Evolutionary conservation across 2,329 filamentous ascomycete species (phyloP), one percentile per base, ranked within the genome.

Genomic region (Coleophoma crateriformis): DNA sequence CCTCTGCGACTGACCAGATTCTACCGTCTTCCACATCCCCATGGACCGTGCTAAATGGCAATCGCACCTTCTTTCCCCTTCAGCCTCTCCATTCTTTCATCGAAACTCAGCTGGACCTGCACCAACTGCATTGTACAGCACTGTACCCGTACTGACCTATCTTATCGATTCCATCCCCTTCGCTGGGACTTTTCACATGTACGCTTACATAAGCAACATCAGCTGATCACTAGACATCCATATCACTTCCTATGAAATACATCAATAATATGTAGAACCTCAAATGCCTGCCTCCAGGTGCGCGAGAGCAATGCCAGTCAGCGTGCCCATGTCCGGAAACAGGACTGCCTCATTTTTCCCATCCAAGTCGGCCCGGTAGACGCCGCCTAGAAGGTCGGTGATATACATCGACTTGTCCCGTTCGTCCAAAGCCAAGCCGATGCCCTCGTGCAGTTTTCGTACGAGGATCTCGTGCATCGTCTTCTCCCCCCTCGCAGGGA

Each of bases 371-470:
- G 63, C 61, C 34, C 61, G 54, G 46, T 72, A 72, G 2, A 73
- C 61, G 11, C 59, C 56, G 1, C 71, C 71, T 1, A 68, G 66
- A 3, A 74, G 53, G 48, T 74, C 71, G 0, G 70, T 67, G 3
- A 67, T 58, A 50, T 69, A 73, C 5, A 73, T 60, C 19, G 64
- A 58, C 1, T 62, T 55, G 11, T 67, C 68, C 38, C 57, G 58
- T 11, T 54, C 39, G 49, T 73, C 70, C 4, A 76, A 35, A 45
- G 67, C 70, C 40, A 77, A 46, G 7, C 73, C 74, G 53, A 76
- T 75, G 1, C 71, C 68, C 22, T 43, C 40, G 22, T 27, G 40
- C 14, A 43, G 40, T 27, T 43, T 43, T 15, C 20, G 20, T 4
- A 43, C 20, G 14, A 43, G 40, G 14, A 43, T 43, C 20, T 20